Conservation (phyloP, 2,329 filamentous ascomycete species). For the Pseudogymnoascus sp. region DNA sequence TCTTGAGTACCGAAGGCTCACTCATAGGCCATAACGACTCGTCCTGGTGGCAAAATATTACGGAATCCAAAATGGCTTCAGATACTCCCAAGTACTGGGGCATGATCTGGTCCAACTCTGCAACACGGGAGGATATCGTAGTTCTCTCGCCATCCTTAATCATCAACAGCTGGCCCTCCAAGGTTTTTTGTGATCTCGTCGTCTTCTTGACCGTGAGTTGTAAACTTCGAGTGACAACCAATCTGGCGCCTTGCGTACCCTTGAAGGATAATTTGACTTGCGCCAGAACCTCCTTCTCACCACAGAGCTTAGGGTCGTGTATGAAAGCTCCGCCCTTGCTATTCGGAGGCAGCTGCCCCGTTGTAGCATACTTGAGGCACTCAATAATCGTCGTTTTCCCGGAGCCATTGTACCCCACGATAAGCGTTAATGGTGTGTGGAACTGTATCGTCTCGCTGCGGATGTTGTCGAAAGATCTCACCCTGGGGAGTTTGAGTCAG, state of each 20-base stretch:
- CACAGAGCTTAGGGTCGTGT: constrained; percentile 88
- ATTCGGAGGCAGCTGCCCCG: constrained; percentile 87
- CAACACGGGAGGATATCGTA: constrained; percentile 70
- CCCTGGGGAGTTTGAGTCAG: constrained; percentile 33
- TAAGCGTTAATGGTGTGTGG: constrained; percentile 83
- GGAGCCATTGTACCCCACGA: constrained; percentile 94
- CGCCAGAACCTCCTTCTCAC: constrained; percentile 81
- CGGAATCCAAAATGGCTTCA: constrained; percentile 79
- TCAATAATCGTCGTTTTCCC: constrained; percentile 99
- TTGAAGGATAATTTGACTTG: constrained; percentile 88
- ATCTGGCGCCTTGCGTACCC: constrained; percentile 67
- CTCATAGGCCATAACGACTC: constrained; percentile 96
- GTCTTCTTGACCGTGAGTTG: constrained; percentile 83
- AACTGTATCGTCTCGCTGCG: constrained; percentile 76
- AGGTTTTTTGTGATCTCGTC: constrained; percentile 67
- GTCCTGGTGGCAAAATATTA: constrained; percentile 98
- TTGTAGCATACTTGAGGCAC: constrained; percentile 95
- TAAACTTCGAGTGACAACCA: constrained; percentile 77
- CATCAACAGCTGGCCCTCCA: constrained; percentile 73
- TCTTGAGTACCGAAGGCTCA: constrained; percentile 77
- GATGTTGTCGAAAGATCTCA: constrained; percentile 78
- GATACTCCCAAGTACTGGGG: constrained; percentile 84
- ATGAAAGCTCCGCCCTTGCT: constrained; percentile 87
- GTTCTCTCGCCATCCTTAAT: constrained; percentile 72
- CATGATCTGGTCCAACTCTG: constrained; percentile 76